phyloP scores from a whole-genome alignment of 1,284 basidiomycete species.

The Thelephora terrestris region DNA sequence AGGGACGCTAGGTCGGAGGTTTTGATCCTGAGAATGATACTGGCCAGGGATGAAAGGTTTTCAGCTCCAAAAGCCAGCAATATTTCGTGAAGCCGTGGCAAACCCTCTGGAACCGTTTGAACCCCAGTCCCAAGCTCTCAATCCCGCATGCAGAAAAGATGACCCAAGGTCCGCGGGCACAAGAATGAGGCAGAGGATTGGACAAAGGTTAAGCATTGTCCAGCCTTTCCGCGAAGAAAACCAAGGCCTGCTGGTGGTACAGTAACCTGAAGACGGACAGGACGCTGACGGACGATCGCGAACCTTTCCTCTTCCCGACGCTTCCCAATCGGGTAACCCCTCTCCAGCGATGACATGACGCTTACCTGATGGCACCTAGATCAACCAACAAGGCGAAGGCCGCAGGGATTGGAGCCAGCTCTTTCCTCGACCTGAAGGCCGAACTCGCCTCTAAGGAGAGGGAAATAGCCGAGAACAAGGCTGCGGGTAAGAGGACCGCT shows the following conservation, averaged over 20 bases:
- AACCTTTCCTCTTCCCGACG: not conserved
- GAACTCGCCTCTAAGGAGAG: constrained; percentile 60
- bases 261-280: not conserved
- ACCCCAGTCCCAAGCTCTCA: too few relatives aligned
- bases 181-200: too few relatives aligned
- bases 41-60: constrained; percentile 7
- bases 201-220: not conserved
- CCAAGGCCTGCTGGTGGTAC: not conserved
- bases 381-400: constrained; percentile 42
- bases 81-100: too few relatives aligned
- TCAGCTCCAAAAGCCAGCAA: too few relatives aligned
- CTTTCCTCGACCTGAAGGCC: constrained; percentile 70
- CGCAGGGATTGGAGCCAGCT: constrained; percentile 57
- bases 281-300: not conserved
- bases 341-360: not conserved
- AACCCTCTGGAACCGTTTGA: too few relatives aligned
- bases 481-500: constrained; percentile 38
- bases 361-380: constrained; percentile 15
- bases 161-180: too few relatives aligned
- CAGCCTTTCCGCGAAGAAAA: not conserved
- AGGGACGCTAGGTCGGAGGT: too few relatives aligned
- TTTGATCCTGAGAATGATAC: constrained; percentile 7
- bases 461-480: constrained; percentile 50
- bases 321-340: not conserved
- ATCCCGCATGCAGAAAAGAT: too few relatives aligned